Evolutionary conservation across 2,329 filamentous ascomycete genomes (phyloP).

Genomic region (Talaromyces sp.): DNA sequence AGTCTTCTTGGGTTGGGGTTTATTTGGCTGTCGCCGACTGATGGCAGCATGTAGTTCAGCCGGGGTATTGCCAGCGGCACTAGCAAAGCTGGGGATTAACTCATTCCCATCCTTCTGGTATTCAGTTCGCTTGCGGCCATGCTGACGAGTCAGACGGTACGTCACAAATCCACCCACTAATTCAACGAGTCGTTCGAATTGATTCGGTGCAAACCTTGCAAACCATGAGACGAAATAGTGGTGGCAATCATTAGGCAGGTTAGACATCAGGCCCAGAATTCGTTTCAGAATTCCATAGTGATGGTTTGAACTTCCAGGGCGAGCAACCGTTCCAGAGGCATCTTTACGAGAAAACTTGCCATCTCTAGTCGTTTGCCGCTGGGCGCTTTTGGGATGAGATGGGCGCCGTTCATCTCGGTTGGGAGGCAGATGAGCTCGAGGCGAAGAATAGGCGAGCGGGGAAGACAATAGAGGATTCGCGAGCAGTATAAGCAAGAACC

Average conservation of each 20-base stretch:
- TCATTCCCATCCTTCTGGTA: constrained; percentile 57
- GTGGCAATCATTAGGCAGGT: constrained; percentile 74
- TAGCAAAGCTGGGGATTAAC: constrained; percentile 72
- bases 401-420: constrained; percentile 31
- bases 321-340: constrained; percentile 24
- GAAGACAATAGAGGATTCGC: constrained; percentile 75
- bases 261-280: constrained; percentile 76
- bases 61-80: constrained; percentile 63
- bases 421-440: constrained; percentile 18
- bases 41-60: constrained; percentile 79
- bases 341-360: constrained; percentile 20
- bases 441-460: constrained; percentile 27
- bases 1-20: constrained; percentile 58
- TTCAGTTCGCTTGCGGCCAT: constrained; percentile 65
- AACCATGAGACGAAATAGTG: constrained; percentile 79
- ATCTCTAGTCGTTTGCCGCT: constrained; percentile 21
- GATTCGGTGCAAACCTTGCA: constrained; percentile 66
- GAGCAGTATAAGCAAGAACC: constrained; percentile 77
- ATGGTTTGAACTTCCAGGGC: constrained; percentile 57
- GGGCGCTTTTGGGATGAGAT: constrained; percentile 29
- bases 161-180: constrained; percentile 77
- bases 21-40: constrained; percentile 51
- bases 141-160: constrained; percentile 73
- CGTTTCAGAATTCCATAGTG: constrained; percentile 86
- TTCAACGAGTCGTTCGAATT: constrained; percentile 75